These are phyloP conservation scores for Blepharisma undulans DNA, from an alignment of 169 alveolate species.

Conservation along the genomic window DNA sequence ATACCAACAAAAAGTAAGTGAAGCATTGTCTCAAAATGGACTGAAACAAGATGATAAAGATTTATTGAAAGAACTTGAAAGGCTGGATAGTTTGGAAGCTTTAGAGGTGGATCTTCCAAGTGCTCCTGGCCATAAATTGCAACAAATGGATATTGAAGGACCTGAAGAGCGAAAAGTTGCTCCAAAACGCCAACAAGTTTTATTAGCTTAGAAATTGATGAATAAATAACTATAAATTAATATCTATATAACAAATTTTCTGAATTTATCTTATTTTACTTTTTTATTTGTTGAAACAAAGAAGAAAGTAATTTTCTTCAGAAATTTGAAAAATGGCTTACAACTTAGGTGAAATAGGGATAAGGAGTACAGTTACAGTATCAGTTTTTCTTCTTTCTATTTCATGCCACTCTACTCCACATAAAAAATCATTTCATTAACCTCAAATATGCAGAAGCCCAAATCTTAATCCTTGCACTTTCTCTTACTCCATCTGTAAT, in stretches of 20 bases:
- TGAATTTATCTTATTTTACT: too few relatives aligned
- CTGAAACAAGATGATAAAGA: slow-evolving; percentile 9
- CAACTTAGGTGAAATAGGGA: background rate
- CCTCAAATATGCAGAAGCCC: background rate
- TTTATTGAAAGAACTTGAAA: slow-evolving; percentile 8
- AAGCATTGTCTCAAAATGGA: slow-evolving; percentile 3
- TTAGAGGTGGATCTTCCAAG: background rate
- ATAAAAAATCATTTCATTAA: background rate
- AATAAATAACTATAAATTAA: too few relatives aligned
- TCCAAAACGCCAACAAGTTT: background rate
- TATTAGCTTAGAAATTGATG: background rate
- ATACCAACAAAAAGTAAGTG: slow-evolving; percentile 23
- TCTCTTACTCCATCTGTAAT: background rate
- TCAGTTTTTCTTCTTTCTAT: background rate
- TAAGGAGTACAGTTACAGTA: background rate
- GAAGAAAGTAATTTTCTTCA: background rate
- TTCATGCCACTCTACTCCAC: background rate
- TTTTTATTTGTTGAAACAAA: too few relatives aligned
- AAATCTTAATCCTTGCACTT: background rate
- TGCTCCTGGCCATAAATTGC: background rate
- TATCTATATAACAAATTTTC: too few relatives aligned
- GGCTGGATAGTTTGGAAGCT: background rate
- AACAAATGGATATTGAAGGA: background rate
- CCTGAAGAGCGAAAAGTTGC: background rate
- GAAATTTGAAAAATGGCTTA: background rate